phyloP scores from a whole-genome alignment of 2,329 filamentous ascomycete species.

The Aspergillus sp. region DNA sequence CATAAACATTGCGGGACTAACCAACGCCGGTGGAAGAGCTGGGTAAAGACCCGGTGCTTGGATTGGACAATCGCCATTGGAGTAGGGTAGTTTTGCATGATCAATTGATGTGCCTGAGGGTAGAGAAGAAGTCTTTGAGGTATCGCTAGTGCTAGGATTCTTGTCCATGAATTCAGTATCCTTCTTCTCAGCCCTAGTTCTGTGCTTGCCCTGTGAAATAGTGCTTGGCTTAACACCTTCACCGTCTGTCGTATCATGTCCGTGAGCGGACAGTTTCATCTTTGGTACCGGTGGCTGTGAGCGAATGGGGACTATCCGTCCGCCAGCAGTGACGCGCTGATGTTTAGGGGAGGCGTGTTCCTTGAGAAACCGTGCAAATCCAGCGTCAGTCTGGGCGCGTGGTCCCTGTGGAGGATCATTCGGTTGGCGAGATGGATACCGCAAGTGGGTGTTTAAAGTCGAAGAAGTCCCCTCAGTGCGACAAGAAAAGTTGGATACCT shows the following conservation, averaged over 20 bases:
- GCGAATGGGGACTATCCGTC: constrained; percentile 45
- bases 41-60: constrained; percentile 4
- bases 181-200: constrained; percentile 1
- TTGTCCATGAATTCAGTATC: background rate
- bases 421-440: constrained; percentile 25
- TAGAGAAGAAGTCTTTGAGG: constrained; percentile 2
- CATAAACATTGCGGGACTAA: constrained; percentile 6
- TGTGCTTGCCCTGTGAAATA: constrained; percentile 1
- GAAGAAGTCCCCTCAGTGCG: constrained; percentile 12
- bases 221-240: constrained; percentile 1
- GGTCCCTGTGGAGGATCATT: constrained; percentile 27
- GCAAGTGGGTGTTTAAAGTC: constrained; percentile 10
- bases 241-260: constrained; percentile 7
- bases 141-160: background rate
- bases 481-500: constrained; percentile 15
- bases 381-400: constrained; percentile 32
- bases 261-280: constrained; percentile 24
- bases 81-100: background rate
- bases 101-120: constrained; percentile 1
- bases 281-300: constrained; percentile 29
- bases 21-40: constrained; percentile 6
- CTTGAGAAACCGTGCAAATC: constrained; percentile 44
- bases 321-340: constrained; percentile 46
- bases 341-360: constrained; percentile 45
- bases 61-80: background rate